Conservation (phyloP, 1,284 basidiomycete genomes). For the Moesziomyces aphidis region DNA sequence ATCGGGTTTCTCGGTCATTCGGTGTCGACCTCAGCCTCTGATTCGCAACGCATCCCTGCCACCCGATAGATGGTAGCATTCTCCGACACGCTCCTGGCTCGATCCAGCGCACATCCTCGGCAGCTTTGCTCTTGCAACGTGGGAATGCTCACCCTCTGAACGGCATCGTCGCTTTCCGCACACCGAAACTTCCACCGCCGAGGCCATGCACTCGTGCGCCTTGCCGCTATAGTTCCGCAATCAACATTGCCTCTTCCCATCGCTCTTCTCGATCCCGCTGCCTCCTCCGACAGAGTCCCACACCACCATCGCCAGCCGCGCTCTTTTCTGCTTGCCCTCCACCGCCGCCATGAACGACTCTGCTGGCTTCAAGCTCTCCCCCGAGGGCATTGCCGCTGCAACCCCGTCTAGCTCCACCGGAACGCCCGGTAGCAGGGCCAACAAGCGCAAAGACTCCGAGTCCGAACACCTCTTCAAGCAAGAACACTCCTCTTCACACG, state of each 20-base stretch:
- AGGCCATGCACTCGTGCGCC: not conserved
- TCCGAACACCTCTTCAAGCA: slow-evolving; percentile 23
- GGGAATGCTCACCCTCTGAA: not conserved
- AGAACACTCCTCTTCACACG: slow-evolving; percentile 12
- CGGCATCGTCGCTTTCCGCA: not conserved
- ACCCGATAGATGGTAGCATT: not conserved
- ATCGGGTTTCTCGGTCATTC: too few species aligned
- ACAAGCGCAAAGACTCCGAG: slow-evolving; percentile 41
- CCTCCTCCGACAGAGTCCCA: not conserved
- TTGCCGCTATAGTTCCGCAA: not conserved
- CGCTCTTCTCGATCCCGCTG: not conserved
- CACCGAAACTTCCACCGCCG: not conserved
- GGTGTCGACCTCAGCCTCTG: too few species aligned
- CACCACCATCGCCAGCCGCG: too few species aligned
- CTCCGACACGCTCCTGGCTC: not conserved
- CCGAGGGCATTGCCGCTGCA: slow-evolving; percentile 7
- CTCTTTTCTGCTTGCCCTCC: not conserved
- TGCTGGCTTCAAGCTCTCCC: not conserved
- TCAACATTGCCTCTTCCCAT: not conserved
- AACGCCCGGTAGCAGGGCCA: slow-evolving; percentile 30
- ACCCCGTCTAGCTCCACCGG: slow-evolving; percentile 36
- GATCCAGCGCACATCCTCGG: not conserved
- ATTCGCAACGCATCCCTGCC: too few species aligned
- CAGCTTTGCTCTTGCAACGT: not conserved
- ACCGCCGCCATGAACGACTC: slow-evolving; percentile 18